Percentiles rank a stretch among this genome's conserved stretches.
Conservation (phyloP, 1,139 yeast genomes). For the Groenewaldozyma auringiensis region DNA sequence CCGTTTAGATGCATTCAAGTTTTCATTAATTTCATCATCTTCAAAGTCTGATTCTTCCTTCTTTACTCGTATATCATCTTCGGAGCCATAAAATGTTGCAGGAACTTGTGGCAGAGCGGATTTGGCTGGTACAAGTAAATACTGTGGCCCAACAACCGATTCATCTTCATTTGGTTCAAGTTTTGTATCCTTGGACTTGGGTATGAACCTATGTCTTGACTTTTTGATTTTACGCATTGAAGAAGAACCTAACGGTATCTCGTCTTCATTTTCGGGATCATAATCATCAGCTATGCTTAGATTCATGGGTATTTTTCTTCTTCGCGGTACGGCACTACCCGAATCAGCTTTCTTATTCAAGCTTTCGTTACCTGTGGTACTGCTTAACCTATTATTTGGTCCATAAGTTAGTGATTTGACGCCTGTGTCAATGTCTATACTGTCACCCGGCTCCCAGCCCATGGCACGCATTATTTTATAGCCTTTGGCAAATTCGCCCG, state of each 20-base stretch:
- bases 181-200: constrained; percentile 3
- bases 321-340: constrained; percentile 4
- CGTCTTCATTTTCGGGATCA: constrained; percentile 15
- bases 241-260: not conserved
- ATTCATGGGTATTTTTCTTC: constrained; percentile 14
- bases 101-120: not conserved
- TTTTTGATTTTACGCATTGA: constrained; percentile 1
- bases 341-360: constrained; percentile 11
- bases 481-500: constrained; percentile 9
- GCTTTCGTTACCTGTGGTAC: not conserved
- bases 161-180: not conserved
- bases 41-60: constrained; percentile 1
- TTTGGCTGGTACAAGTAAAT: not conserved
- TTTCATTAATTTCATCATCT: not conserved
- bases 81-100: not conserved
- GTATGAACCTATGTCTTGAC: constrained; percentile 1
- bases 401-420: too few relatives aligned
- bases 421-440: constrained; percentile 13
- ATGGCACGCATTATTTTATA: constrained; percentile 16
- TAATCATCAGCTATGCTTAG: constrained; percentile 15
- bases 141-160: not conserved
- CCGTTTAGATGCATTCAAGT: not conserved
- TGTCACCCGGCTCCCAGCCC: constrained; percentile 22
- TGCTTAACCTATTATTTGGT: not conserved
- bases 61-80: not conserved